Base-by-base conservation (phyloP, 2,329 filamentous ascomycete genomes). In the Stachybotrys chlorohalonatus region DNA sequence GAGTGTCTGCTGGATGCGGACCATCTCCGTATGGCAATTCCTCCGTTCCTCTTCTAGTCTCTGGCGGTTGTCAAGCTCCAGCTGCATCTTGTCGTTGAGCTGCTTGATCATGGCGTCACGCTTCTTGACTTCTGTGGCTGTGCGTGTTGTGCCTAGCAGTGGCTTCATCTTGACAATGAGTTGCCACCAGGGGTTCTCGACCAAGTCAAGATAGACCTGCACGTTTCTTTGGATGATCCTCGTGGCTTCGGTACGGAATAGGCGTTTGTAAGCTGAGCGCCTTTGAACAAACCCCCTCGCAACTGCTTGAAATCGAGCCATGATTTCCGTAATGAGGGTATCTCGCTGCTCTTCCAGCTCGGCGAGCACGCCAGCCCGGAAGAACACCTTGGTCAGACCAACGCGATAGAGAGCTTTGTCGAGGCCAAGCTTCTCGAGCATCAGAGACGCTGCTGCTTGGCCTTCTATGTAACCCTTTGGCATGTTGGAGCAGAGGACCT, bases 311-410 rank as follows among this genome's bases (percentile, higher is more conserved):
- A 99, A 99, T 36, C 86, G 84, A 46, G 87, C 85, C 82, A 99
- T 92, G 67, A 99, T 96, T 59, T 96, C 88, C 7, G 89, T 87
- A 61, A 99, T 97, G 17, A 99, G 79, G 2, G 89, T 80, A 68
- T 99, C 94, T 55, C 94, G 86, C 68, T 95, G 89, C 70, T 97
- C 95, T 81, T 99, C 94, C 13, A 99, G 78, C 69, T 99, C 94
- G 45, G 94, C 94, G 50, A 99, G 80, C 3, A 99, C 93, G 56
- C 94, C 94, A 48, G 94, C 91, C 58, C 95, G 83, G 80, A 99
- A 99, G 75, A 99, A 99, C 11, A 99, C 93, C 71, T 99, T 99
- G 30, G 91, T 96, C 55, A 96, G 77, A 63, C 94, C 94, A 55
- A 99, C 91, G 24, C 95, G 88, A 70, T 95, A 99, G 59, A 95